Evolutionary conservation across 2,329 filamentous ascomycete species (phyloP).

Genomic region (Arthrobotrys megalospora): DNA sequence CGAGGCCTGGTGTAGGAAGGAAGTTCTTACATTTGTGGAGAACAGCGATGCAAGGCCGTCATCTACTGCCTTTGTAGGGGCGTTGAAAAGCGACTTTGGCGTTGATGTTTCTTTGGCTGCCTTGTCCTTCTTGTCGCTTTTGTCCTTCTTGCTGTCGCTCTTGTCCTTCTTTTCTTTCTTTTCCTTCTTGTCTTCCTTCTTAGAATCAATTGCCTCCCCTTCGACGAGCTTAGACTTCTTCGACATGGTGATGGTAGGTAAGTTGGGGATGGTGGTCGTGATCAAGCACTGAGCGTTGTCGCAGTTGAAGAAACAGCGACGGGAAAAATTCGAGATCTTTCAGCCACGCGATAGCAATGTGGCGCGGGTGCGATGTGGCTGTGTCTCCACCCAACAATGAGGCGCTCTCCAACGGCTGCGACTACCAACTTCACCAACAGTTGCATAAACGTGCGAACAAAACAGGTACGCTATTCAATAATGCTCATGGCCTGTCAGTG

Average conservation of each 20-base stretch:
- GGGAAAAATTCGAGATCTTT: conserved; percentile 40
- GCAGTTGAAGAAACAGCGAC: conserved; percentile 27
- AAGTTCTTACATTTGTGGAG: conserved; percentile 34
- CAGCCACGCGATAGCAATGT: conserved; percentile 37
- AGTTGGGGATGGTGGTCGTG: not conserved
- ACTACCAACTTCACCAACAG: conserved; percentile 22
- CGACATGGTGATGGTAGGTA: conserved; percentile 36
- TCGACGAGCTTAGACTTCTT: conserved; percentile 46
- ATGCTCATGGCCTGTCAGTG: conserved; percentile 1
- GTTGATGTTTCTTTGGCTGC: conserved; percentile 7
- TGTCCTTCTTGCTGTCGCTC: conserved; percentile 36
- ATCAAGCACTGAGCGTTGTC: conserved; percentile 3
- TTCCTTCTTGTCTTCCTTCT: conserved; percentile 18
- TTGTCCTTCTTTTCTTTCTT: conserved; percentile 41
- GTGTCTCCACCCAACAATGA: not conserved
- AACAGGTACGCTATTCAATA: conserved; percentile 7
- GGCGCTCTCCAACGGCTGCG: not conserved
- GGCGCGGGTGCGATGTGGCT: conserved; percentile 20
- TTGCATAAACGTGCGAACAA: conserved; percentile 4
- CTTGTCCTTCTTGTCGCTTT: conserved; percentile 27
- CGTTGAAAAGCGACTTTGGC: conserved; percentile 48
- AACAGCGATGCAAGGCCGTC: conserved; percentile 54
- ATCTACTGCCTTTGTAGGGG: conserved; percentile 36
- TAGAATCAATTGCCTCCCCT: conserved; percentile 34
- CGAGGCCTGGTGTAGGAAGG: not conserved